Conservation (phyloP, 1,284 basidiomycete species). For the Tilletiopsis washingtonensis region DNA sequence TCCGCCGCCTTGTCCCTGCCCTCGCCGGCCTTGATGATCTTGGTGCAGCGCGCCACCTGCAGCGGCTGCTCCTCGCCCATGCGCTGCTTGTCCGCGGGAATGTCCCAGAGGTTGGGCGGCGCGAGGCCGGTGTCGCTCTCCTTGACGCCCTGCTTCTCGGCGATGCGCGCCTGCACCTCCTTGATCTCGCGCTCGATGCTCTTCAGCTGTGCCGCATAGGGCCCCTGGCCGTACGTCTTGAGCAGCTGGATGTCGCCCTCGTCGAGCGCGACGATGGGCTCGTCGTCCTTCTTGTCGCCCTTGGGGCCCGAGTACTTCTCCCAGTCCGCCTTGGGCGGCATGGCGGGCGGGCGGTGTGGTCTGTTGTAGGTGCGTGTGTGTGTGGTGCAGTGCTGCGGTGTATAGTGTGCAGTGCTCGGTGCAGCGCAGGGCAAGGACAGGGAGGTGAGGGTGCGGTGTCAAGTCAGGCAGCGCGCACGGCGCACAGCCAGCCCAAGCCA, state of each 20-base stretch:
- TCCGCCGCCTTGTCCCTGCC: not conserved
- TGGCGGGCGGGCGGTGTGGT: constrained; percentile 10
- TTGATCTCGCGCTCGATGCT: constrained; percentile 87
- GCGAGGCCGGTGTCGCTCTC: constrained; percentile 97
- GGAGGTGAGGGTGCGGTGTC: not conserved
- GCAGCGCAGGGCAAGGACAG: not conserved
- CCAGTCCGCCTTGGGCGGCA: constrained; percentile 46
- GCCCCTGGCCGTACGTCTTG: constrained; percentile 98
- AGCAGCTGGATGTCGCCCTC: constrained; percentile 98
- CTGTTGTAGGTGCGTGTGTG: not conserved
- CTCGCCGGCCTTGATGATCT: constrained; percentile 71
- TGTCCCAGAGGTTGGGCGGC: constrained; percentile 91
- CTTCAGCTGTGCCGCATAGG: constrained; percentile 83
- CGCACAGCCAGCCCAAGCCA: too few species aligned
- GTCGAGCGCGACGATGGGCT: constrained; percentile 64
- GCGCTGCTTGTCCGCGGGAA: constrained; percentile 56
- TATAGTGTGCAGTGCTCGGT: constrained; percentile 6
- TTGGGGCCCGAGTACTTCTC: constrained; percentile 46
- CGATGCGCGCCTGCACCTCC: constrained; percentile 91
- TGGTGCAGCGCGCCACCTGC: constrained; percentile 96
- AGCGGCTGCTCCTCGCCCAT: constrained; percentile 88
- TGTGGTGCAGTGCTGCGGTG: constrained; percentile 1
- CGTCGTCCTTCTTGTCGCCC: constrained; percentile 31
- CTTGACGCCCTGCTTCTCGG: constrained; percentile 94
- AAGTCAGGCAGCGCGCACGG: too few species aligned